Conservation (phyloP, 176 grass and related monocot genomes). For the Carex littledalei region DNA sequence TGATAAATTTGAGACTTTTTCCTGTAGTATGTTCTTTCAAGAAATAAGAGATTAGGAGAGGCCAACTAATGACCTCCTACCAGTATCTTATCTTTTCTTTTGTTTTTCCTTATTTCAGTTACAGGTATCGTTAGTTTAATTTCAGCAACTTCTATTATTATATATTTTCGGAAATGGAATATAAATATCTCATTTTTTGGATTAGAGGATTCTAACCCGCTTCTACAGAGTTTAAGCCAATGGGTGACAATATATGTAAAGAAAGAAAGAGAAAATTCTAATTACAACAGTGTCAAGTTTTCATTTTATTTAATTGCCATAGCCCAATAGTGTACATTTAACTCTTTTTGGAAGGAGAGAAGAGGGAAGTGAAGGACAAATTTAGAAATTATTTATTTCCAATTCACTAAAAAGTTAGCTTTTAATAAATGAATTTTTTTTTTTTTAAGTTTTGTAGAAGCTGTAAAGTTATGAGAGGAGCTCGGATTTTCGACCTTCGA, state of each 20-base stretch:
- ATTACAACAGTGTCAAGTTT: neutral
- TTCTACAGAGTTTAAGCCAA: neutral
- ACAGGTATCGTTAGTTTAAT: neutral
- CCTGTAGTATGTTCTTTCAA: neutral
- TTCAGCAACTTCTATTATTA: neutral
- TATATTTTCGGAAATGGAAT: neutral
- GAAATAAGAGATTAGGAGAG: neutral
- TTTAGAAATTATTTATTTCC: too few species aligned
- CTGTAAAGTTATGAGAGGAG: too few species aligned
- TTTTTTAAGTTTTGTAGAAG: too few species aligned
- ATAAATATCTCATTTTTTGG: neutral
- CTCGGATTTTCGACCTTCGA: too few species aligned
- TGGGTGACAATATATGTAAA: neutral
- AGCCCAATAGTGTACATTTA: neutral
- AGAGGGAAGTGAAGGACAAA: too few species aligned
- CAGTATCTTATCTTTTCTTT: neutral
- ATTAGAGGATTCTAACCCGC: neutral
- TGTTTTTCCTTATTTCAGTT: neutral
- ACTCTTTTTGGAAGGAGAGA: too few species aligned
- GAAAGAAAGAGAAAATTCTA: neutral
- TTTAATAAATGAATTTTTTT: too few species aligned
- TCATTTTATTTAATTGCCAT: neutral
- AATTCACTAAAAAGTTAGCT: too few species aligned
- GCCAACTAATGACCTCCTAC: neutral
- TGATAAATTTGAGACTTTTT: neutral